Evolutionary conservation across 306 rosid species (phyloP).

Genomic region (Casuarina glauca): DNA sequence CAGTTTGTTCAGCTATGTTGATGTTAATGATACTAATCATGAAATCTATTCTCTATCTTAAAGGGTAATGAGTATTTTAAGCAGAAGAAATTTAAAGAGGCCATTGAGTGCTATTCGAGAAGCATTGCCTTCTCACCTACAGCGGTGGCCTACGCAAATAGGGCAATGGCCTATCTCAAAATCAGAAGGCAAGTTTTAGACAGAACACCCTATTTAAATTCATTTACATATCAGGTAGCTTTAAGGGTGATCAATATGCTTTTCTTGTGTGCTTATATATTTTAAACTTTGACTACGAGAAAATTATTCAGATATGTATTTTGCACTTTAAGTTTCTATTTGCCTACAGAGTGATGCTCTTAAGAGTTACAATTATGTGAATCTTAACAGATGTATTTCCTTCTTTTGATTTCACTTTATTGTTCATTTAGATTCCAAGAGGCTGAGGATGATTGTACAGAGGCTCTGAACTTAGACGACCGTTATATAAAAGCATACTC

Average conservation of each 20-base stretch:
- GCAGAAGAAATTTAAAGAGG: conserved; percentile 91
- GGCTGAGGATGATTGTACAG: conserved; percentile 96
- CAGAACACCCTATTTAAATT: background rate
- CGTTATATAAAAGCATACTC: conserved; percentile 95
- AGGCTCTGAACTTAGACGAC: conserved; percentile 91
- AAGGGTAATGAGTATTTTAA: conserved; percentile 96
- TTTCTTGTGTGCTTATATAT: background rate
- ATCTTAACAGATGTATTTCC: background rate
- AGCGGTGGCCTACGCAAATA: conserved; percentile 91
- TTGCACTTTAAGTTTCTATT: background rate
- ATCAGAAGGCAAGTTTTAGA: conserved; percentile 57
- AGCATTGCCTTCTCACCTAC: conserved; percentile 91
- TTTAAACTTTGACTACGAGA: conserved; percentile 3
- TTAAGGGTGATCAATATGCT: background rate
- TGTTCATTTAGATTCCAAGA: conserved; percentile 61
- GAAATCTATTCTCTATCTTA: conserved; percentile 25
- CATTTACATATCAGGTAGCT: background rate
- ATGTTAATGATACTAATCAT: conserved; percentile 17
- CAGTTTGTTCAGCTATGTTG: background rate
- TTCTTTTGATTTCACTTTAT: conserved; percentile 9
- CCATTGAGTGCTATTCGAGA: conserved; percentile 86
- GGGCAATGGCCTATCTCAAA: conserved; percentile 94
- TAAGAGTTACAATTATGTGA: conserved; percentile 10
- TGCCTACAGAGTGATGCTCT: conserved; percentile 21
- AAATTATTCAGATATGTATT: background rate